Conservation (phyloP, 257 asterid species). For the Lavandula angustifolia region DNA sequence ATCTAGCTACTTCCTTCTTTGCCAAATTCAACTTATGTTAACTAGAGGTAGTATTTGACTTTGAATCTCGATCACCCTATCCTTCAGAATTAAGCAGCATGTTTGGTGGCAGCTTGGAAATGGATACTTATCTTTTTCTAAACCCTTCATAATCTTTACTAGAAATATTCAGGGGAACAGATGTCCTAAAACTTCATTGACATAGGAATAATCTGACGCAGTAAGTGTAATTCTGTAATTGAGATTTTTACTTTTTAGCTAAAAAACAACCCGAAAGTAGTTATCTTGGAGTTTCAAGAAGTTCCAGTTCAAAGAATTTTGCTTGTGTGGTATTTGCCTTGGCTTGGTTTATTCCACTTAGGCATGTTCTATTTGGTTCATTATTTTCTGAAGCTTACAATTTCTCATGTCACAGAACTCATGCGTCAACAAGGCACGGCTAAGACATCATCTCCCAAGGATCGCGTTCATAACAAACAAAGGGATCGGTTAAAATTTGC, state of each 20-base stretch:
- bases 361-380: constrained; percentile 1
- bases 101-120: neutral
- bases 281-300: neutral
- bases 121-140: neutral
- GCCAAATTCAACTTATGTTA: neutral
- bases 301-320: constrained; percentile 1
- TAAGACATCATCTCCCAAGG: constrained; percentile 83
- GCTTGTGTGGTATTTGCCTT: neutral
- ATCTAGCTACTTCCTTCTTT: neutral
- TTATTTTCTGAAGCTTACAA: constrained; percentile 25
- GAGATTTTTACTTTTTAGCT: too few relatives aligned
- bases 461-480: constrained; percentile 50
- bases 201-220: too few relatives aligned
- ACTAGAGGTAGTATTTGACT: neutral
- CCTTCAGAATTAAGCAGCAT: neutral
- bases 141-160: neutral
- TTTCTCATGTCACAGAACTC: constrained; percentile 60
- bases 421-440: constrained; percentile 78
- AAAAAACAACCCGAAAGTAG: neutral
- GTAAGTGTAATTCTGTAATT: too few relatives aligned
- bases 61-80: neutral
- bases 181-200: neutral
- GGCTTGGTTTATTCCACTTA: constrained; percentile 6
- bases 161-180: constrained; percentile 2
- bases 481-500: constrained; percentile 68